A percentile compares a stretch with the other conserved stretches of the same genome.
phyloP scores from a whole-genome alignment of 225 moss, liverwort and hornwort genomes.

The Sphagnum contortum region DNA sequence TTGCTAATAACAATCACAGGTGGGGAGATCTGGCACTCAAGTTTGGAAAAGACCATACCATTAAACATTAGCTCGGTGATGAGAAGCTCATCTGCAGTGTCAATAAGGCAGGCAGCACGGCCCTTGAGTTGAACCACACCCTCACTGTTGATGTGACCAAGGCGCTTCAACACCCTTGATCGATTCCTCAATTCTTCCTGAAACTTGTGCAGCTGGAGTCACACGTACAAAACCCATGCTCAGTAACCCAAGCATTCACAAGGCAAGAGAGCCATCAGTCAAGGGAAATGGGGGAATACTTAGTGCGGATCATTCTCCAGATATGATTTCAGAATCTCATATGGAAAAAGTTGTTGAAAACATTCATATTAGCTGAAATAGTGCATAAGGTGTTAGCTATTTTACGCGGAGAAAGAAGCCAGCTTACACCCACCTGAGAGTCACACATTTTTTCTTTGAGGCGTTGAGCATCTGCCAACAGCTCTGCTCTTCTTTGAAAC shows the following conservation, averaged over 20 bases:
- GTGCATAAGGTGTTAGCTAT: too few species aligned
- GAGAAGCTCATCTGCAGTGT: slow-evolving; percentile 93
- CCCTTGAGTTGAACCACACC: slow-evolving; percentile 91
- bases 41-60: slow-evolving; percentile 30
- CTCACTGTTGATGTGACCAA: slow-evolving; percentile 84
- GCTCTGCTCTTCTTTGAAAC: slow-evolving; percentile 85
- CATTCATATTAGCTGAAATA: too few species aligned
- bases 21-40: too few species aligned
- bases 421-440: slow-evolving; percentile 52
- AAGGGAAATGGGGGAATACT: neutral
- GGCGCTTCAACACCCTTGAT: slow-evolving; percentile 80
- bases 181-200: slow-evolving; percentile 86
- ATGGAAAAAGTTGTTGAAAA: too few species aligned
- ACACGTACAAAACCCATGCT: slow-evolving; percentile 2
- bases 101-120: slow-evolving; percentile 92
- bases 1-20: too few species aligned
- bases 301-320: too few species aligned
- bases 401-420: too few species aligned
- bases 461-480: slow-evolving; percentile 66
- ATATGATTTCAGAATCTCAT: too few species aligned
- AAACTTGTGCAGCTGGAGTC: slow-evolving; percentile 80
- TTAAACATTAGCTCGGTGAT: slow-evolving; percentile 98
- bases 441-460: slow-evolving; percentile 80
- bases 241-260: too few species aligned
- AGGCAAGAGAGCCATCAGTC: too few species aligned